phyloP scores from a whole-genome alignment of 2,329 filamentous ascomycete species.

The Pezicula carpinea region DNA sequence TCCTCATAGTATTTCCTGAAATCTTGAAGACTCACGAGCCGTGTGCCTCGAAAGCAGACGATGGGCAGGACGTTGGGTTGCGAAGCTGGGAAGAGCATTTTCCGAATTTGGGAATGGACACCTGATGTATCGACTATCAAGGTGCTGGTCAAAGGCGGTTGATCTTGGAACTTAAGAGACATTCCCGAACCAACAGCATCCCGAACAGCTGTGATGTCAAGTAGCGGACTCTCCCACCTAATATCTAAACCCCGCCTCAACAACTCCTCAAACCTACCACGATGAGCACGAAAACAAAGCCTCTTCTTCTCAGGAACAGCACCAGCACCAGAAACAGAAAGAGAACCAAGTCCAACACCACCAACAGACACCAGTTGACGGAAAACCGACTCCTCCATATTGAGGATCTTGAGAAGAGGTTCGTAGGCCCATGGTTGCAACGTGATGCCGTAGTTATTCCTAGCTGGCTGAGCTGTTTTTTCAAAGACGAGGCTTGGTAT shows the following conservation, averaged over 20 bases:
- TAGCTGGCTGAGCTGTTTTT: constrained; percentile 5
- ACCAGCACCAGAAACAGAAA: constrained; percentile 8
- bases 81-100: neutral
- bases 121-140: constrained; percentile 8
- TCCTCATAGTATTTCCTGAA: constrained; percentile 3
- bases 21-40: constrained; percentile 1
- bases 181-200: neutral
- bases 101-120: constrained; percentile 8
- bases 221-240: constrained; percentile 7
- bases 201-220: neutral
- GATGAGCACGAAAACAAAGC: constrained; percentile 8
- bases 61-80: constrained; percentile 9
- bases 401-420: constrained; percentile 6
- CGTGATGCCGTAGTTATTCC: constrained; percentile 11
- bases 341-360: neutral
- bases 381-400: constrained; percentile 7
- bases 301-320: neutral
- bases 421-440: constrained; percentile 7
- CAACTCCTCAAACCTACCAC: constrained; percentile 8
- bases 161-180: constrained; percentile 5
- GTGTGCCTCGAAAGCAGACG: constrained; percentile 9
- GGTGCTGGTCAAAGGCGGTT: neutral
- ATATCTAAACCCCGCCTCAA: constrained; percentile 11
- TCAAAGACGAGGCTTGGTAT: constrained; percentile 9
- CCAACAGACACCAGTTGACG: constrained; percentile 8